Evolutionary conservation across 2,329 filamentous ascomycete species (phyloP), one percentile per base, ranked within the genome.

Genomic region (Ramularia endophylla): DNA sequence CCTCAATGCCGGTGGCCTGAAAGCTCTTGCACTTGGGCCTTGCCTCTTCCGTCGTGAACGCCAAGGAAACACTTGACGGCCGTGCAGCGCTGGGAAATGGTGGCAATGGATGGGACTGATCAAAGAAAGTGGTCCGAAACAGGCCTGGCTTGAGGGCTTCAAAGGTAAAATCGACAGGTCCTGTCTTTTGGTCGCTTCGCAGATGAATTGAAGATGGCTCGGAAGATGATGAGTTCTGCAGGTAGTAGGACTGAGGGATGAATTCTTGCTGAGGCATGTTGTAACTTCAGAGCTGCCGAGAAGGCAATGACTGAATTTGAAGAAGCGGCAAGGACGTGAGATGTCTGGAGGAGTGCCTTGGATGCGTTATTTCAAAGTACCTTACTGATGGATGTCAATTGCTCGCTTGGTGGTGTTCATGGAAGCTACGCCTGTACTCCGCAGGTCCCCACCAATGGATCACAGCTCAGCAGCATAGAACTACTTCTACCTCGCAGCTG

Each of bases 81-180:
- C 67, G 66, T 6, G 59, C 60, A 4, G 77, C 70, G 40, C 78
- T 82, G 6, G 81, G 81, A 53, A 78, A 77, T 1, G 81, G 81
- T 19, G 83, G 79, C 2, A 83, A 57, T 5, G 77, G 77, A 53
- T 85, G 81, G 2, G 70, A 68, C 11, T 68, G 55, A 0, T 81
- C 81, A 1, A 74, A 72, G 56, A 85, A 85, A 0, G 78, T 81
- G 1, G 81, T 83, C 30, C 81, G 70, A 62, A 85, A 87, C 12
- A 85, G 65, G 37, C 80, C 81, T 15, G 72, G 67, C 12, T 74
- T 71, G 20, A 86, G 53, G 0, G 75, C 70, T 56, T 85, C 77
- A 47, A 86, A 83, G 0, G 69, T 69, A 56, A 85, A 86, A 12
- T 70, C 61, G 44, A 78, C 76, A 0, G 67, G 49, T 18, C 57